Conservation (phyloP, 2,329 filamentous ascomycete species). For the Fusarium kyushuense region DNA sequence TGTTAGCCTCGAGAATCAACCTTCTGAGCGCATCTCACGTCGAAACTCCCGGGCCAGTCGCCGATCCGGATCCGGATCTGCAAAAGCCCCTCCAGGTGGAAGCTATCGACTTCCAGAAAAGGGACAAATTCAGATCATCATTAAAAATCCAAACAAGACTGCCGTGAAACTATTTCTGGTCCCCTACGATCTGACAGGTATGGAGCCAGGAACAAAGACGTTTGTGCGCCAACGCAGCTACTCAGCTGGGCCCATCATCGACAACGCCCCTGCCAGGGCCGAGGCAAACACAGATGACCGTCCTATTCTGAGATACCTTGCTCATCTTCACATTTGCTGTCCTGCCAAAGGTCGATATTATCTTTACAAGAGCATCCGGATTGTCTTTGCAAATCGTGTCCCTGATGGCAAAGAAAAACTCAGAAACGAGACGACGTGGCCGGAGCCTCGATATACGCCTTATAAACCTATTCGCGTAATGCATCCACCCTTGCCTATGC, state of each 20-base stretch:
- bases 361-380: slow-evolving; percentile 89
- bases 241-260: slow-evolving; percentile 85
- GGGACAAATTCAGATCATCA: slow-evolving; percentile 94
- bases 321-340: slow-evolving; percentile 94
- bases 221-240: slow-evolving; percentile 96
- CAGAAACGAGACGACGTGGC: slow-evolving; percentile 87
- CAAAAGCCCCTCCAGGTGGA: slow-evolving; percentile 79
- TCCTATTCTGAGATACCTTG: slow-evolving; percentile 86
- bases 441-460: slow-evolving; percentile 85
- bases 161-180: slow-evolving; percentile 96
- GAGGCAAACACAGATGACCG: slow-evolving; percentile 59
- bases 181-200: slow-evolving; percentile 90
- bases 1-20: slow-evolving; percentile 33
- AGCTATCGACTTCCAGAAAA: slow-evolving; percentile 94
- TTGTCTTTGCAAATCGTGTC: slow-evolving; percentile 96
- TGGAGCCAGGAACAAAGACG: slow-evolving; percentile 94
- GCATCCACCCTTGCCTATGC: slow-evolving; percentile 55
- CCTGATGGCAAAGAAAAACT: slow-evolving; percentile 95
- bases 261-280: slow-evolving; percentile 63
- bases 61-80: slow-evolving; percentile 63
- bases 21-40: slow-evolving; percentile 42
- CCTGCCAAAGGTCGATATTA: slow-evolving; percentile 86
- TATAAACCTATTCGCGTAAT: slow-evolving; percentile 78
- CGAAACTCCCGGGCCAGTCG: slow-evolving; percentile 61
- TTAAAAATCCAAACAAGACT: slow-evolving; percentile 98